A percentile compares a stretch with the other conserved stretches of the same genome.
These are phyloP conservation scores for Blastocystis sp. DNA, from an alignment of 352 stramenopile genomes.

Conservation along the genomic window DNA sequence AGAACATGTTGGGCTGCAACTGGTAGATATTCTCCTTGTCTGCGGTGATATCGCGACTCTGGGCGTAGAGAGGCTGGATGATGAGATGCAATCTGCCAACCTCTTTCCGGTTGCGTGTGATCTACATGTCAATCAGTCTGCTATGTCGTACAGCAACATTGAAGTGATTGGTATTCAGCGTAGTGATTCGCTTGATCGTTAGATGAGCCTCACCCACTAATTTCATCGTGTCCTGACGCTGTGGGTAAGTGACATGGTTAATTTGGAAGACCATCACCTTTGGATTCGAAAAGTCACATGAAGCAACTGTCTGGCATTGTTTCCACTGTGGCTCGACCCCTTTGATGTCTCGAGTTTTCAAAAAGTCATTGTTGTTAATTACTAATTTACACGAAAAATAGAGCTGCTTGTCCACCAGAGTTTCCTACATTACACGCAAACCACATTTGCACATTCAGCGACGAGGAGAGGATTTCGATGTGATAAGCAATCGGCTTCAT, in stretches of 20 bases:
- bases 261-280: background rate
- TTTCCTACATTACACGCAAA: background rate
- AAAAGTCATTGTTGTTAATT: background rate
- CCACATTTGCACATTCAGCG: background rate
- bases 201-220: background rate
- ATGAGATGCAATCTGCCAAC: background rate
- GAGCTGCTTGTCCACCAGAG: background rate
- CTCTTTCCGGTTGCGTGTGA: background rate
- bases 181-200: background rate
- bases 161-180: background rate
- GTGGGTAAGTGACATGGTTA: background rate
- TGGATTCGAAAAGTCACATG: background rate
- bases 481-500: conserved; percentile 10
- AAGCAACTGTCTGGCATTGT: background rate
- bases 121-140: background rate
- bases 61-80: background rate
- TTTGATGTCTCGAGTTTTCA: conserved; percentile 15
- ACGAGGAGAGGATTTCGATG: background rate
- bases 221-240: background rate
- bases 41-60: conserved; percentile 14
- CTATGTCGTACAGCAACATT: background rate
- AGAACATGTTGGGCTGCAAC: background rate
- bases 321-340: background rate
- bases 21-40: conserved; percentile 3
- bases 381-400: background rate